Base-by-base conservation (phyloP, 768 basidiomycete species). In the Leccinum subgranulosum region DNA sequence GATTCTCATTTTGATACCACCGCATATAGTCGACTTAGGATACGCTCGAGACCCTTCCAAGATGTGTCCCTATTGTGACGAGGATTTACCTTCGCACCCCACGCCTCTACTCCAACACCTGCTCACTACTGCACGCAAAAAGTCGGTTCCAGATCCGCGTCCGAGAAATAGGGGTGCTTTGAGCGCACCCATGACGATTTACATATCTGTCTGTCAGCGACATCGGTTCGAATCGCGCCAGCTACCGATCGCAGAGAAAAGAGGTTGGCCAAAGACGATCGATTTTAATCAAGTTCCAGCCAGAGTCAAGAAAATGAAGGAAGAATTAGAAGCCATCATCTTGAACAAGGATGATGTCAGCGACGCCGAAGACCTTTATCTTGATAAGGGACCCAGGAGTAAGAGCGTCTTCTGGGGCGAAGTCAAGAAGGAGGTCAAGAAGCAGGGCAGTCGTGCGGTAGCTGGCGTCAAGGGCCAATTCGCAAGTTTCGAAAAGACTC, bases 61-160 rank as follows among this genome's bases (percentile, higher is more conserved):
- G 1, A 73, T 92, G 3, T 94, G 92, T 66, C 90, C 92, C 0
- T 94, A 87, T 69, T 94, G 92, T 60, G 92, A 94, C 63, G 79
- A 82, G 19, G 79, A 75, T 1, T 76, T 92, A 11, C 92, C 92
- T 1, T 57, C 75, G 2, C 71, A 76, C 4, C 87, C 87, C 5
- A 87, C 90, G 0, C 80, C 84, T 1, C 73, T 79, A 23, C 76
- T 93, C 29, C 64, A 65, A n/a, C 73, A 74, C 6, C 75, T 94
- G 19, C 75, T 92, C 12, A 69, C 74, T 2, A 69, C 73, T 2
- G 81, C 84, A 1, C 74, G 73, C 47, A 75, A 74, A 36, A 85
- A 82, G 64, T 88, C 91, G 0, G 64, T 69, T 51, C 74, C 73
- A 3, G 86, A 89, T 57, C 80, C 86, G 8, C 85, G 92, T 5